Conservation (phyloP, 225 moss, liverwort and hornwort species). For the Pseudoscleropodium purum region DNA sequence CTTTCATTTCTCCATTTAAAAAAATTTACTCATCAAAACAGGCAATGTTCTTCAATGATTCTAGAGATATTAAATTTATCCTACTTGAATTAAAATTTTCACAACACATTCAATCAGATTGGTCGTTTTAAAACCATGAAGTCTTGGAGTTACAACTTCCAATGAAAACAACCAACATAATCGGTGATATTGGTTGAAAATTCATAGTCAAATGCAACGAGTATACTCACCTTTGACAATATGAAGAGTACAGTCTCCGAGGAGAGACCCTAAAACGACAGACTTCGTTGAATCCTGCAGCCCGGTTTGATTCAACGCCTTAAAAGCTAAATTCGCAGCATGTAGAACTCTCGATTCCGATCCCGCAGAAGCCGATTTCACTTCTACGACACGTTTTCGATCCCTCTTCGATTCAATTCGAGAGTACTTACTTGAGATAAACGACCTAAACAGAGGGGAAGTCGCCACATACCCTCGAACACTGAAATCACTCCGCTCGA, state of each 20-base stretch:
- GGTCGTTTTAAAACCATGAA: neutral
- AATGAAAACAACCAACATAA: neutral
- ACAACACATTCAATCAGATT: neutral
- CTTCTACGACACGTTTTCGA: neutral
- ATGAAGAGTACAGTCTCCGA: conserved; percentile 30
- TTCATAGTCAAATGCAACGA: neutral
- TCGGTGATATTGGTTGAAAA: neutral
- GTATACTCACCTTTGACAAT: conserved; percentile 20
- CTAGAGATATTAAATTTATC: too few species aligned
- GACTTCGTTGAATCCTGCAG: conserved; percentile 24
- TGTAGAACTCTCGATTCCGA: conserved; percentile 3
- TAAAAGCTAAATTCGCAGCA: conserved; percentile 26
- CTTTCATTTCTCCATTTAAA: neutral
- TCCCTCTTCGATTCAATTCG: conserved; percentile 20
- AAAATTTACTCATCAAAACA: neutral
- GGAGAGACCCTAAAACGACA: conserved; percentile 37
- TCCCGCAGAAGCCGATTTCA: neutral
- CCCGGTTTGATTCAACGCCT: conserved; percentile 28
- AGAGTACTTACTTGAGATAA: conserved; percentile 17
- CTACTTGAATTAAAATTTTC: neutral
- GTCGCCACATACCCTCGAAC: conserved; percentile 23
- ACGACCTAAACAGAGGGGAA: conserved; percentile 1
- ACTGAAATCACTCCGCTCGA: neutral
- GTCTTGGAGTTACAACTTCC: neutral
- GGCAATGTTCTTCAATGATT: neutral